Base-by-base conservation (phyloP, 2,329 filamentous ascomycete genomes). In the Mollisiaceae sp. region DNA sequence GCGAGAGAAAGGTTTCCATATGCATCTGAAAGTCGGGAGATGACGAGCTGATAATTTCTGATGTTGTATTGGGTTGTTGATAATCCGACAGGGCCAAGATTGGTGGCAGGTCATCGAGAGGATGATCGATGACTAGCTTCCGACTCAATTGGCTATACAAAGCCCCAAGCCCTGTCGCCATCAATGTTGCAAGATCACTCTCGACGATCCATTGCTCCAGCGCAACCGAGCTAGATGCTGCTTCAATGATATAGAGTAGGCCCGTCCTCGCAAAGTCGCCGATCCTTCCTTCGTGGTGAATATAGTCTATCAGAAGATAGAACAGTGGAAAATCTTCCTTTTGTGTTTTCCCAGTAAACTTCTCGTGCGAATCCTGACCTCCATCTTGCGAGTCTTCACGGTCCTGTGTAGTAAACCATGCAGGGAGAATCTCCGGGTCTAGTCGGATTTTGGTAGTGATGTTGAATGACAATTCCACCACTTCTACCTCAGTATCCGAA, bases 131-230 rank as follows among this genome's bases (percentile, higher is more conserved):
- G 61, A 94, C 91, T 66, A 96, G 83, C 80, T 97, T 93, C 67
- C 91, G 88, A 72, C 86, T 89, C 67, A 89, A 79, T 71, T 89
- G 86, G 71, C 84, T 88, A 76, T 89, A 87, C 56, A 90, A 74
- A 83, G 86, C 95, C 18, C 95, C 95, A 0, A 99, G 81, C 0
- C 95, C 95, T 0, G 93, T 98, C 3, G 95, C 95, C 95, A 99
- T 98, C 69, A 98, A 82, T 0, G 95, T 98, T 14, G 95, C 95
- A 60, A 99, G 82, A 76, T 99, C 95, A 77, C 94, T 97, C 76
- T 97, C 94, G 56, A 98, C 93, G 69, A 99, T 92, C 95, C 95
- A 99, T 74, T 93, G 91, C 79, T 99, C 95, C 65, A 99, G 79
- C 0, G 89, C 86, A 22, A 89, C 86, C 0, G 93, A 97, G 70